Percentiles rank a stretch among this genome's conserved stretches.
These are phyloP conservation scores for Botrytis fabae DNA, from an alignment of 2,329 filamentous ascomycete species.

Conservation along the genomic window DNA sequence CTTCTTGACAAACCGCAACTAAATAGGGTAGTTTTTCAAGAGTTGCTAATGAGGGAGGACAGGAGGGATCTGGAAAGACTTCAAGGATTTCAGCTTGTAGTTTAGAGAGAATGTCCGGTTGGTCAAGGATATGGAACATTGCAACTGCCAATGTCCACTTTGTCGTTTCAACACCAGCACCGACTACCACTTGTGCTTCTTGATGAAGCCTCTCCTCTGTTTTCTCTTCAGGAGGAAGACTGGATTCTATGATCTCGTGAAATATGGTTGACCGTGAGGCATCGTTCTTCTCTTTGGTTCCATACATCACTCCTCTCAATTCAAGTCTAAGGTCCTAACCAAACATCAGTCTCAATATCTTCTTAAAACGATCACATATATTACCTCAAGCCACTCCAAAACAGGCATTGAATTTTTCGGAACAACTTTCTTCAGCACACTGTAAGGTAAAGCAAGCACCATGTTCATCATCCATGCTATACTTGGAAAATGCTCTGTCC, in stretches of 20 bases:
- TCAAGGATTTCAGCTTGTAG: conserved; percentile 43
- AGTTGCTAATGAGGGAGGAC: conserved; percentile 26
- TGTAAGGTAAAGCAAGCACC: conserved; percentile 8
- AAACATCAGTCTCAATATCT: neutral
- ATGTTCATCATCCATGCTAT: conserved; percentile 13
- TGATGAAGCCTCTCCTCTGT: conserved; percentile 37
- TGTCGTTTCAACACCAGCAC: conserved; percentile 45
- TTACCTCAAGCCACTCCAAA: conserved; percentile 18
- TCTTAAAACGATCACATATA: neutral
- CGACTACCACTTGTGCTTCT: conserved; percentile 40
- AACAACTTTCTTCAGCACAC: neutral
- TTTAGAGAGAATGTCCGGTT: conserved; percentile 38
- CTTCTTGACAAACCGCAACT: conserved; percentile 41
- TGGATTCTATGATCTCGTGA: conserved; percentile 27
- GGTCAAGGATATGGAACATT: conserved; percentile 43
- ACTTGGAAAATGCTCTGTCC: conserved; percentile 5
- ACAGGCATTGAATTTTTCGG: neutral
- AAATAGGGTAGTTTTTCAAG: conserved; percentile 40
- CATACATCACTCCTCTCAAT: conserved; percentile 13
- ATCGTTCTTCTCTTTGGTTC: conserved; percentile 5
- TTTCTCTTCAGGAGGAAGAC: conserved; percentile 44
- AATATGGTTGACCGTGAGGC: conserved; percentile 34
- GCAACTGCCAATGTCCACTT: conserved; percentile 41
- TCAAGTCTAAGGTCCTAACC: conserved; percentile 12
- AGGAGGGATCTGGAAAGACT: conserved; percentile 13